Base-by-base conservation (phyloP, 176 grass and related monocot genomes). In the Oryza glumipatula region DNA sequence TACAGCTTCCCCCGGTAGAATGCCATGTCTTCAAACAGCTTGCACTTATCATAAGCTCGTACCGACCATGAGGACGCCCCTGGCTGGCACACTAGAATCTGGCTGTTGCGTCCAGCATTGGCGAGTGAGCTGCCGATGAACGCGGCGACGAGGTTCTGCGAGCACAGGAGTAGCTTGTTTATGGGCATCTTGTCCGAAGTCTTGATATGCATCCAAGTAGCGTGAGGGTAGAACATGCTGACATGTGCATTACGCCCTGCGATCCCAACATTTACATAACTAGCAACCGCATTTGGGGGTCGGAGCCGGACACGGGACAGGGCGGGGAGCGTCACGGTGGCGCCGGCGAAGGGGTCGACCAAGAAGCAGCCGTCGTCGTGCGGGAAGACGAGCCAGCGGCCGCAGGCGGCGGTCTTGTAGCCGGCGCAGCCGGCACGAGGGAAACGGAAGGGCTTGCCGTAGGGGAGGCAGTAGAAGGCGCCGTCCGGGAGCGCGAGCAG, bases 401-500 rank as follows among this genome's bases (percentile, higher is more conserved):
- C 48, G 1, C 48, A 51, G 3, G 48, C 12, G 48, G 48, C 13
- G 48, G 48, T 51, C 48, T 51, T 51, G 48, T 51, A 51, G 48
- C 48, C 48, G 48, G 48, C 48, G 48, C 48, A 51, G 48, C 48
- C 48, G 11, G 48, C 3, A 51, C 11, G 48, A 51, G 48, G 48
- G 48, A 51, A 51, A 51, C 48, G 48, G 48, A 51, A 51, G 48
- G 13, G 13, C 48, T 51, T 51, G 48, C 48, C 48, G 48, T 51
- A 15, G 48, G 48, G 48, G 48, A 51, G 2, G 48, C 48, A 14
- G 28, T 68, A 68, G 66, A 68, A 68, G 26, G 66, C 17, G 66
- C 66, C 66, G 66, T 68, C 66, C 66, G 30, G 66, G 66, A 68
- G 66, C 13, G 66, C 66, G 66, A 68, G 66, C 14, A 68, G 66